These are phyloP conservation scores for Phialocephala sp. DNA, from an alignment of 2,329 filamentous ascomycete genomes.

Conservation along the genomic window DNA sequence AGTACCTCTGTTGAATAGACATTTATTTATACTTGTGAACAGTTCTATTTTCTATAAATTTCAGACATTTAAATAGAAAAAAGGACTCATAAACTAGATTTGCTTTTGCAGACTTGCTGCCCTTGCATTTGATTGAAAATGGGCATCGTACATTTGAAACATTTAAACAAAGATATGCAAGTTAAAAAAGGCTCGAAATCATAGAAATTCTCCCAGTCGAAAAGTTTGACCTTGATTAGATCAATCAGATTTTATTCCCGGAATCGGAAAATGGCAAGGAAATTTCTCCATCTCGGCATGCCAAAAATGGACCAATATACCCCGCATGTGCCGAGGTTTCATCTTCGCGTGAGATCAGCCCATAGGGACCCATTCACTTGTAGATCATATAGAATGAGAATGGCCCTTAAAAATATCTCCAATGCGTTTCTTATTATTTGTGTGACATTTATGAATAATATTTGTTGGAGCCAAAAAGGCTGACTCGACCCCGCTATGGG, in stretches of 20 bases:
- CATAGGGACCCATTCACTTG: neutral
- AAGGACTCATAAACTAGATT: no score
- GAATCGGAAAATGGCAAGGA: neutral
- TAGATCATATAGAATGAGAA: neutral
- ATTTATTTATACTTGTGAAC: no score
- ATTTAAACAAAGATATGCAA: no score
- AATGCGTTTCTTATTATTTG: neutral
- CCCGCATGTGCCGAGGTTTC: conserved; percentile 3
- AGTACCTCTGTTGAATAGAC: no score
- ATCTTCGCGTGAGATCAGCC: neutral
- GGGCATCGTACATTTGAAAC: no score
- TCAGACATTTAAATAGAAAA: no score
- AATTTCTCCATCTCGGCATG: neutral
- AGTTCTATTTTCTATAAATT: no score
- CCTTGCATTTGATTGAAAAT: no score
- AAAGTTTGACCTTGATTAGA: neutral
- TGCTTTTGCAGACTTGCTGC: no score
- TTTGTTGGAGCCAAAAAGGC: neutral
- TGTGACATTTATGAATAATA: neutral
- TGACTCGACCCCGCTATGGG: conserved; percentile 10
- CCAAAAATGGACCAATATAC: neutral
- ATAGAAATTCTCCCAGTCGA: no score
- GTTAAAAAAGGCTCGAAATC: no score
- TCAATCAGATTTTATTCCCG: neutral
- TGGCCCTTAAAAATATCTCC: neutral